Evolutionary conservation across 352 stramenopile species (phyloP).

Genomic region (Globisporangium irregulare): DNA sequence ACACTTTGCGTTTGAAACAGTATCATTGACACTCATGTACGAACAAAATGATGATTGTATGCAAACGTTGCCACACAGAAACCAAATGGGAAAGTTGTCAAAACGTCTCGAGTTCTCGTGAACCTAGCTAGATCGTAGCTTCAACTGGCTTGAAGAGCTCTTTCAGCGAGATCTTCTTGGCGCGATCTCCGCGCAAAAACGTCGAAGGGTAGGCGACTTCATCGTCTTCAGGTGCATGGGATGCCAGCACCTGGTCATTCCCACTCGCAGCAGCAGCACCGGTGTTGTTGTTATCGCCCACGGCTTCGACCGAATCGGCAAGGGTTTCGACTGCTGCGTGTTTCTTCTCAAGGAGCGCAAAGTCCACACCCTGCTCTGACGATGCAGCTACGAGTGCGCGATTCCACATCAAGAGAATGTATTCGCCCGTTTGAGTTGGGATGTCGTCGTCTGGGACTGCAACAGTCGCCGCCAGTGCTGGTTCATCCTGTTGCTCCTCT

Average conservation of each 20-base stretch:
- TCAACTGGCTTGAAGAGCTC: constrained; percentile 39
- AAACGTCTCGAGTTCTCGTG: not conserved
- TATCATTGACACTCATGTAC: too few relatives aligned
- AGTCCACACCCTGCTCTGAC: constrained; percentile 31
- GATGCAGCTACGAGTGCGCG: constrained; percentile 23
- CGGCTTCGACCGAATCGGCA: not conserved
- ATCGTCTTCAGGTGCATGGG: constrained; percentile 22
- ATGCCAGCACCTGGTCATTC: constrained; percentile 16
- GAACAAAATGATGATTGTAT: not conserved
- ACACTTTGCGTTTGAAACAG: not conserved
- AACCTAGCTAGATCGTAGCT: constrained; percentile 30
- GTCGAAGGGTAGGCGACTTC: constrained; percentile 27
- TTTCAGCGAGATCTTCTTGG: constrained; percentile 35
- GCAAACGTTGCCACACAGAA: not conserved
- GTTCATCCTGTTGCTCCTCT: not conserved
- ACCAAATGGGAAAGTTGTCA: not conserved
- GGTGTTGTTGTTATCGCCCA: not conserved
- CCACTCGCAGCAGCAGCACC: not conserved
- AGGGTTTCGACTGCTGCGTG: constrained; percentile 4
- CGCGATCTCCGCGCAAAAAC: constrained; percentile 23
- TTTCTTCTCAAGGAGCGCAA: constrained; percentile 32
- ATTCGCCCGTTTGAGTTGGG: constrained; percentile 3
- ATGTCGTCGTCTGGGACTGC: not conserved
- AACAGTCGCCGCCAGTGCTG: not conserved
- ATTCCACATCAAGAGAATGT: constrained; percentile 39